A percentile compares a stretch with the other conserved stretches of the same genome.
Evolutionary conservation across 1,284 basidiomycete genomes (phyloP).

Genomic region (Boletus sp.): DNA sequence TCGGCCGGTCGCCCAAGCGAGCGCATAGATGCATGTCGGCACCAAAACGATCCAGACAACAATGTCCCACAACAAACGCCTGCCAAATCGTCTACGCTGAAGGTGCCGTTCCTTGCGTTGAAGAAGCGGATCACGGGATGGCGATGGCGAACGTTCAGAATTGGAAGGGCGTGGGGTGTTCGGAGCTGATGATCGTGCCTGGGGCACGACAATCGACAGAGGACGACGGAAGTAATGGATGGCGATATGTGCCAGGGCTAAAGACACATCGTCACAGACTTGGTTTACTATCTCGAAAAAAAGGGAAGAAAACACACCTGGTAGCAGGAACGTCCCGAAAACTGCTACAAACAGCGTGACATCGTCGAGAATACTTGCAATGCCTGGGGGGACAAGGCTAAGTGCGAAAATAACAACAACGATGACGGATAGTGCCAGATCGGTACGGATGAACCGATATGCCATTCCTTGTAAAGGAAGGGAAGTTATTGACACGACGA

Average conservation of each 20-base stretch:
- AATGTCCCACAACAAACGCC: conserved; percentile 67
- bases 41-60: conserved; percentile 62
- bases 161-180: conserved; percentile 13
- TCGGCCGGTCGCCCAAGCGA: conserved; percentile 52
- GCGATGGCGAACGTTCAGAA: conserved; percentile 16
- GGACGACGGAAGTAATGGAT: conserved; percentile 68
- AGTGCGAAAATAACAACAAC: conserved; percentile 41
- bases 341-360: conserved; percentile 47
- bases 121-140: conserved; percentile 55
- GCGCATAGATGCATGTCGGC: conserved; percentile 48
- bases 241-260: conserved; percentile 60
- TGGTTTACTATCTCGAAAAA: neutral
- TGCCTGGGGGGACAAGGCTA: conserved; percentile 38
- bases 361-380: conserved; percentile 43
- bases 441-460: conserved; percentile 42
- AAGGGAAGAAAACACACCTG: conserved; percentile 39
- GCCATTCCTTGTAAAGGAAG: conserved; percentile 41
- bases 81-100: conserved; percentile 59
- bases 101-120: conserved; percentile 71
- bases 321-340: conserved; percentile 54
- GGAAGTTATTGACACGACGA: conserved; percentile 52
- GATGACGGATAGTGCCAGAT: conserved; percentile 45
- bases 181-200: conserved; percentile 31
- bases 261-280: neutral
- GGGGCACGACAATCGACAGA: conserved; percentile 61